Conservation (phyloP, 2,329 filamentous ascomycete species). For the Incumbomyces delicatus region DNA sequence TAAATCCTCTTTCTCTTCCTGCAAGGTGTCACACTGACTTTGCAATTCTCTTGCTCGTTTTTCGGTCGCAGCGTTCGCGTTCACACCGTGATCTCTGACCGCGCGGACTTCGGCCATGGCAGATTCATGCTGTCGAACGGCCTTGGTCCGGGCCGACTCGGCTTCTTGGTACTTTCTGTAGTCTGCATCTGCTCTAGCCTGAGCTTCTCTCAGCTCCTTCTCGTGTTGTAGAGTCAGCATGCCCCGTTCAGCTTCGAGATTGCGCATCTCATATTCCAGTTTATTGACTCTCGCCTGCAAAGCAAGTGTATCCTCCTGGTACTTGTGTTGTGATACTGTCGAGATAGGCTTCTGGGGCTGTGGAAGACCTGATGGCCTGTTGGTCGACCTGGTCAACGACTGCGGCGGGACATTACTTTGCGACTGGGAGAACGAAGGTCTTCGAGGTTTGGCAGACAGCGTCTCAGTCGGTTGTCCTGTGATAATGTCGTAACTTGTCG, state of each 20-base stretch:
- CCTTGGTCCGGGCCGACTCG: conserved; percentile 42
- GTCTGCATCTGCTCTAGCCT: conserved; percentile 74
- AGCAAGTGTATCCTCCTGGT: conserved; percentile 63
- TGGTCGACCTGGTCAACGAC: not conserved
- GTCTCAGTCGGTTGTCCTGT: conserved; percentile 38
- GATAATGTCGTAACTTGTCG: conserved; percentile 52
- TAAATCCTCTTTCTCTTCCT: conserved; percentile 76
- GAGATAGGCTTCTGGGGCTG: not conserved
- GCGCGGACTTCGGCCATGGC: conserved; percentile 47
- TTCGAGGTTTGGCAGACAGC: conserved; percentile 1
- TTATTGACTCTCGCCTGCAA: conserved; percentile 84
- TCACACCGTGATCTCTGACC: conserved; percentile 42
- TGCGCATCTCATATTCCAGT: conserved; percentile 77
- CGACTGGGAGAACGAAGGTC: not conserved
- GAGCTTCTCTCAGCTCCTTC: conserved; percentile 71
- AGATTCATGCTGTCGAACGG: conserved; percentile 45
- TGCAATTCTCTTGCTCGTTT: conserved; percentile 46
- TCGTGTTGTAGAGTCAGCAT: conserved; percentile 68
- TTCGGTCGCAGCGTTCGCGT: conserved; percentile 48
- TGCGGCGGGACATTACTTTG: not conserved
- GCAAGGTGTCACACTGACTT: conserved; percentile 61
- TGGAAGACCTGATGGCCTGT: not conserved
- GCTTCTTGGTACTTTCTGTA: conserved; percentile 58
- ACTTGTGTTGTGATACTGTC: conserved; percentile 1
- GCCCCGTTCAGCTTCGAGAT: conserved; percentile 77